Base-by-base conservation (phyloP, 2,329 filamentous ascomycete species). In the Herpotrichia juniperi region DNA sequence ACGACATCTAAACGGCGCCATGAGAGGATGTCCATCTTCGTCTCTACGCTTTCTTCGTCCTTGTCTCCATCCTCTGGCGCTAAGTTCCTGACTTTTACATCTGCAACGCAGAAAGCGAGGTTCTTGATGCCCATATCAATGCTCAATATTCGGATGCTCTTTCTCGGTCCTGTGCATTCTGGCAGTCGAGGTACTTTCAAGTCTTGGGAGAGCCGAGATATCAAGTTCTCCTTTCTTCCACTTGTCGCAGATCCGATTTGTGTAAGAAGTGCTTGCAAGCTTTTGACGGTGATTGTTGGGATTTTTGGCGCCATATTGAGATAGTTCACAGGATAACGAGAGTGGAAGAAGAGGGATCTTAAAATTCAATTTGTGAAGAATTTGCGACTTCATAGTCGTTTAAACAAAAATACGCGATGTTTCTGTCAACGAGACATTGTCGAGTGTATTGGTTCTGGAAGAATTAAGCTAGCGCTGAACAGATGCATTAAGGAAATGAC, bases 51-150 rank as follows among this genome's bases (percentile, higher is more conserved):
- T 4, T 26, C 11, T 25, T 44, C 12, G 14, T 10, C 17, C 6
- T 6, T 6, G 19, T 24, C 51, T 9, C 19, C 16, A 1, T 31
- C 22, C 21, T 45, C 30, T 12, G 32, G 39, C 12, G 24, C 24
- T 10, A 30, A 25, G 4, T 8, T 12, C 12, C 22, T 11, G 9
- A 47, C 46, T 8, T 59, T 42, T 1, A 81, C 65, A 16, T 74
- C 64, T 26, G 90, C 71, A 54, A 90, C 79, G 58, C 88, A 89
- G 68, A 86, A 91, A 1, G 90, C 90, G 3, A 96, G 78, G 68
- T 96, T 96, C 37, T 85, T 85, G 59, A 96, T 89, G 3, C 91
- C 91, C 84, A 94, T 88, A 70, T 96, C 91, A 56, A 96, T 88
- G 67, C 89, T 93, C 28, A 94, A 72, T 21, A 94, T 79, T 37